These are phyloP conservation scores for Saturnispora zaruensis DNA, from an alignment of 805 yeast genomes.

Conservation along the genomic window DNA sequence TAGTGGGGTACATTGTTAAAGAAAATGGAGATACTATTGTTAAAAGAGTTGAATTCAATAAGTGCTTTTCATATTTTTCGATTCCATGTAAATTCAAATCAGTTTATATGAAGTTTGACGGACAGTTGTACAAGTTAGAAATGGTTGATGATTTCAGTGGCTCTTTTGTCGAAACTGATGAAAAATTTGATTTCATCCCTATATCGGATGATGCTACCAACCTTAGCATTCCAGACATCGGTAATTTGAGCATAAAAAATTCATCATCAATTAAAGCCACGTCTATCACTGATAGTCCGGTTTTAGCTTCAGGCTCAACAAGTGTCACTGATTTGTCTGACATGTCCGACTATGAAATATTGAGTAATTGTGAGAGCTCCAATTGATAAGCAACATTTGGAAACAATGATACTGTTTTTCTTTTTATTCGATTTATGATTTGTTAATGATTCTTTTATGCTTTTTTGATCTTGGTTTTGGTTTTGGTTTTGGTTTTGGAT, in stretches of 20 bases:
- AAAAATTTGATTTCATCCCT: neutral
- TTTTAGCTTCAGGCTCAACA: neutral
- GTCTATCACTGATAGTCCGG: neutral
- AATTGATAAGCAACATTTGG: neutral
- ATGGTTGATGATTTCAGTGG: slow-evolving; percentile 2
- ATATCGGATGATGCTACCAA: neutral
- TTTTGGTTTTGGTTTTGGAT: neutral
- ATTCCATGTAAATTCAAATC: neutral
- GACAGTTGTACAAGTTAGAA: slow-evolving; percentile 4
- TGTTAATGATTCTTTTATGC: neutral
- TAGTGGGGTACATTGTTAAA: neutral
- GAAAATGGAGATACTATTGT: neutral
- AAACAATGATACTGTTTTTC: neutral
- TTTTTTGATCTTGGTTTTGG: neutral
- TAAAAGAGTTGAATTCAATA: neutral
- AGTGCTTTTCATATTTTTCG: neutral
- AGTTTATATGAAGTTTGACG: neutral
- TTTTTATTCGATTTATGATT: neutral
- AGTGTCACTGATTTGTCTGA: slow-evolving; percentile 1
- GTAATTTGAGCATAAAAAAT: neutral
- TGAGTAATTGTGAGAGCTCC: slow-evolving; percentile 1
- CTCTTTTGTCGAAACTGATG: neutral
- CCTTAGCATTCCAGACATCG: neutral
- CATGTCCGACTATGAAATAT: slow-evolving; percentile 6
- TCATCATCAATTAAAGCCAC: neutral